phyloP scores from a whole-genome alignment of 306 rosid genomes.

The Cicer arietinum region DNA sequence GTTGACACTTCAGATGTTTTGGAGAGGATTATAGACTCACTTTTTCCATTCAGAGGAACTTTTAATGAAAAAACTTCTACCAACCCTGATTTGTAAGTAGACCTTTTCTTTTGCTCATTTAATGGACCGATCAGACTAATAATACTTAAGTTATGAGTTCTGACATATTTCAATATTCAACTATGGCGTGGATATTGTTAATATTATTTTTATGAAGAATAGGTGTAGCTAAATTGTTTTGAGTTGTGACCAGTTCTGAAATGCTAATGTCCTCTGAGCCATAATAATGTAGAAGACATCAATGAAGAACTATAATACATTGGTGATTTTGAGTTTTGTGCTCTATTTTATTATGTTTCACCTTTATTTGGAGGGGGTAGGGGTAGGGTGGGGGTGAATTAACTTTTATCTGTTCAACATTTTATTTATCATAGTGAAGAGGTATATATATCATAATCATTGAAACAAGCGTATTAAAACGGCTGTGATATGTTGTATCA shows the following conservation, averaged over 20 bases:
- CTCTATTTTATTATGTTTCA: not conserved
- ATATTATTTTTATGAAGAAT: conserved; percentile 32
- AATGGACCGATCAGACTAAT: conserved; percentile 18
- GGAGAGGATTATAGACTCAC: conserved; percentile 82
- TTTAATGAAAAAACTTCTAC: conserved; percentile 84
- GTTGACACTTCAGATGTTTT: conserved; percentile 87
- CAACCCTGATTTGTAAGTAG: conserved; percentile 90
- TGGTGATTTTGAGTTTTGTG: conserved; percentile 16
- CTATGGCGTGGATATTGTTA: conserved; percentile 27
- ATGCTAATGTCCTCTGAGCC: conserved; percentile 14
- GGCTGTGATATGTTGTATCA: conserved; percentile 29
- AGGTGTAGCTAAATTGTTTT: not conserved
- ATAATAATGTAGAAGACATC: conserved; percentile 18
- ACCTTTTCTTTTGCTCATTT: conserved; percentile 34
- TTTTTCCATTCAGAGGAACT: conserved; percentile 87
- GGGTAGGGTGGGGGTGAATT: not conserved
- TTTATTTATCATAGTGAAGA: conserved; percentile 8
- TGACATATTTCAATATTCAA: conserved; percentile 12
- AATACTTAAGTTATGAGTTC: conserved; percentile 1
- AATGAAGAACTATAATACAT: conserved; percentile 20
- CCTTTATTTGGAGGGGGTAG: not conserved
- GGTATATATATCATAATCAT: not conserved
- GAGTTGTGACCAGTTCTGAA: not conserved
- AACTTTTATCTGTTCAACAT: conserved; percentile 1
- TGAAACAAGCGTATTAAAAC: conserved; percentile 19